Evolutionary conservation across 2,329 filamentous ascomycete genomes (phyloP), one percentile per base, ranked within the genome.

Genomic region (Arachnomyces sp.): DNA sequence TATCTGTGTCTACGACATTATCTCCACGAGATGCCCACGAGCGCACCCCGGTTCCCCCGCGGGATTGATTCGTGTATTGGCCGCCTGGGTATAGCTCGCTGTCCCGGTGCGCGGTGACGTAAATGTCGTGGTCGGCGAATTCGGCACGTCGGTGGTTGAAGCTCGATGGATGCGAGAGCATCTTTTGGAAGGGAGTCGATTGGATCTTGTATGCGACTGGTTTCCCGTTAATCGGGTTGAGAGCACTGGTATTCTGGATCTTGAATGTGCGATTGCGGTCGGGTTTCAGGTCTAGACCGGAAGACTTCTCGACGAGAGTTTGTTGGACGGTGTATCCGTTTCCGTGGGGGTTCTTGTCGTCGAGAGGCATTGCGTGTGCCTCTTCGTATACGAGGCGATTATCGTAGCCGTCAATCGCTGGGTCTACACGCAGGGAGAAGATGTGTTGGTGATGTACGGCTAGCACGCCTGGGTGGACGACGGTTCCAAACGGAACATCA

Each of bases 381-480:
- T 79, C 76, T 42, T 74, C 67, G 52, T 81, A 74, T 41, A 74
- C 67, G 18, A 78, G 57, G 1, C 70, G 63, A 52, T 79, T 78
- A 16, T 64, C 60, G 44, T 70, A 68, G 0, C 77, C 77, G 43
- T 76, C 76, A 36, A 79, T 64, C 47, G 73, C 74, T n/a, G 77
- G 77, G 52, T 81, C 77, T 9, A 81, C 65, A 7, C 77, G 73
- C 4, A 81, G 67, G 3, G 74, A 79, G 64, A 89, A 86, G 57
- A 87, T 82, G 60, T 88, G 84, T 55, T 89, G 83, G 53, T 88
- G 83, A 60, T 83, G 78, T 0, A 70, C 67, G 2, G 80, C 82
- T 28, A 86, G 73, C 12, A 82, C 80, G 32, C 81, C 79, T 0
- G 80, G 79, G 43, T 81, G 77, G 4, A 84, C 79, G 31, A 82